Percentiles rank a stretch among this genome's conserved stretches.
These are phyloP conservation scores for Lentinula sp. DNA, from an alignment of 768 basidiomycete genomes.

Conservation along the genomic window DNA sequence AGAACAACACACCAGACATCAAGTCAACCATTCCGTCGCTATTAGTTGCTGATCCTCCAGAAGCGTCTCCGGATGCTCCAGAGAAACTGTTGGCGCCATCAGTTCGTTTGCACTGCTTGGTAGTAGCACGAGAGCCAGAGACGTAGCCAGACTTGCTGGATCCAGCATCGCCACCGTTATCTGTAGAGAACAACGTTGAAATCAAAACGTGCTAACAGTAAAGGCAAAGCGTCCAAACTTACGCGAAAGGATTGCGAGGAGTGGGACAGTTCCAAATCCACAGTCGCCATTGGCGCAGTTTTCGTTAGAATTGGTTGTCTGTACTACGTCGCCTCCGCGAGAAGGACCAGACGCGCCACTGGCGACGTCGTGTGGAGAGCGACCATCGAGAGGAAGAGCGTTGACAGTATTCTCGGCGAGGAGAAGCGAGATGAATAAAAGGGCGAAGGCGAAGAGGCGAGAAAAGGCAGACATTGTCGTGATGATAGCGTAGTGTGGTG, in stretches of 20 bases:
- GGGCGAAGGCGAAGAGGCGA: not conserved
- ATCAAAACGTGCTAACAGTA: not conserved
- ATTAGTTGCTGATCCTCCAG: not conserved
- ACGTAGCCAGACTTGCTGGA: not conserved
- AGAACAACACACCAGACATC: not conserved
- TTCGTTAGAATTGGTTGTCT: not conserved
- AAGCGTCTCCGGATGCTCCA: not conserved
- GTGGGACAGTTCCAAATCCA: not conserved
- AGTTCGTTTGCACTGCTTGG: not conserved
- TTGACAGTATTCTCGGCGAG: not conserved
- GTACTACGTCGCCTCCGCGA: not conserved
- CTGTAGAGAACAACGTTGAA: not conserved
- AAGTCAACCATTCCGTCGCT: not conserved
- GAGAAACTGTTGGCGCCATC: not conserved
- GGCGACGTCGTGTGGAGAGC: not conserved
- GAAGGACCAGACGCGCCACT: not conserved
- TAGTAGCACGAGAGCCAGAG: not conserved
- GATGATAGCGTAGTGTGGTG: constrained; percentile 12
- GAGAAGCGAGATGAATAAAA: not conserved
- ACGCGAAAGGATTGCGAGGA: constrained; percentile 23
- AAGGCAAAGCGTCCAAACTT: constrained; percentile 8
- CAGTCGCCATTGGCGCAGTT: not conserved
- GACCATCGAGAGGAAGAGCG: not conserved
- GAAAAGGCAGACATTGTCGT: not conserved
- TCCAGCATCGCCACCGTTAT: not conserved